Base-by-base conservation (phyloP, 2,329 filamentous ascomycete genomes). In the Alternaria viburni region DNA sequence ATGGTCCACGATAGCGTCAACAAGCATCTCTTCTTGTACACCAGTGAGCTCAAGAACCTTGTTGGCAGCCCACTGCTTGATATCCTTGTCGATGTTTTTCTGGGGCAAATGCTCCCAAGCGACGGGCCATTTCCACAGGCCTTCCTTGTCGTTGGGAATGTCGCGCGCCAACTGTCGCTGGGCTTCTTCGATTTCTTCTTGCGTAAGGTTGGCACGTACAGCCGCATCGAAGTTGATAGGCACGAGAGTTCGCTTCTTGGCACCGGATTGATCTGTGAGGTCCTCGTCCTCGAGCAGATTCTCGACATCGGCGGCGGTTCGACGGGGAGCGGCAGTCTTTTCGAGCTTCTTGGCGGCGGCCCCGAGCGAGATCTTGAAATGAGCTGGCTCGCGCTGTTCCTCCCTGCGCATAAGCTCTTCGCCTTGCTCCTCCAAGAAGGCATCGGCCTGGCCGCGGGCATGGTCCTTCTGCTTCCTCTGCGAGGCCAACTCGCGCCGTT, bases 41-140 rank as follows among this genome's bases (percentile, higher is more conserved):
- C 96, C 96, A 52, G 99, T 87, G 73, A 96, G 96, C 81, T 99
- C 96, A 64, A 99, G 91, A 71, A 98, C 93, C 86, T 98, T 99
- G 87, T 97, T 97, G 84, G 97, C 93, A 60, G 98, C 93, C 82
- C 97, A 99, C 28, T 95, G 94, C 74, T 92, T 89, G 71, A 99
- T 88, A 78, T 97, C 94, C 68, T 96, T 92, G 64, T 89, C 87
- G 63, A 98, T 88, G 45, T 96, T 87, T 15, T 86, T 85, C 65
- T 96, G 91, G 76, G 96, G 92, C 77, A 99, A 86, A 80, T 90
- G 93, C 55, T 96, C 91, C 96, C 96, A 99, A 73, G 94, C 92
- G 78, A 99, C 89, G 17, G 91, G 84, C 93, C 93, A 98, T n/a
- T 86, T 87, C 93, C 95, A 99, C 4, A 99, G 85, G 0, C 92